A percentile compares a stretch with the other conserved stretches of the same genome.
Conservation (phyloP, 2,329 filamentous ascomycete genomes). For the Ceratocystis colombiana region DNA sequence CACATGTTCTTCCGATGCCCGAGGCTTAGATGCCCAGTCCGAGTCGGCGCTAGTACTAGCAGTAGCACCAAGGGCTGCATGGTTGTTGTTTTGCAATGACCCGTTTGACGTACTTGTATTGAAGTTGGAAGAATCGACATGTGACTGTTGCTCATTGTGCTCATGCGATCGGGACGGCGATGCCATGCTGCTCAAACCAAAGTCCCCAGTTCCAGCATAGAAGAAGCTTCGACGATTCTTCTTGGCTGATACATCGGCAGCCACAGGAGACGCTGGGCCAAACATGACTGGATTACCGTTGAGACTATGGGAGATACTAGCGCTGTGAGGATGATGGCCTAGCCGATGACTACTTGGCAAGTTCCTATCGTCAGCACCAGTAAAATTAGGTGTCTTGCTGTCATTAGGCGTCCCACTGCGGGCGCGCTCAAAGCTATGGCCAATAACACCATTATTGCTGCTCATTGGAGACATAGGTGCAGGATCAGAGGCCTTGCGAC, state of each 20-base stretch:
- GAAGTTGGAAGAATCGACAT: slow-evolving; percentile 4
- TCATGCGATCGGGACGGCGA: slow-evolving; percentile 10
- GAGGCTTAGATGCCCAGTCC: slow-evolving; percentile 29
- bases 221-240: slow-evolving; percentile 26
- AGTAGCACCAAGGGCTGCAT: slow-evolving; percentile 24
- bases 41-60: slow-evolving; percentile 29
- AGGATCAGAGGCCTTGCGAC: slow-evolving; percentile 35
- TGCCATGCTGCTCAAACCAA: slow-evolving; percentile 15
- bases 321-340: slow-evolving; percentile 17
- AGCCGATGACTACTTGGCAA: neutral
- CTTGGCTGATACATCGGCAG: slow-evolving; percentile 15
- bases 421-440: slow-evolving; percentile 20
- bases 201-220: slow-evolving; percentile 14
- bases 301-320: slow-evolving; percentile 21
- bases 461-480: slow-evolving; percentile 12
- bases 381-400: slow-evolving; percentile 7
- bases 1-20: slow-evolving; percentile 16
- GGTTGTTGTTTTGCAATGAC: neutral
- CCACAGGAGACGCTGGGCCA: neutral
- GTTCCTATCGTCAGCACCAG: slow-evolving; percentile 5
- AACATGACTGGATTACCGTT: slow-evolving; percentile 24
- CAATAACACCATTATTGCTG: slow-evolving; percentile 12
- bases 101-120: slow-evolving; percentile 3
- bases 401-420: slow-evolving; percentile 23
- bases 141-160: slow-evolving; percentile 8